Evolutionary conservation across 2,329 filamentous ascomycete species (phyloP), one percentile per base, ranked within the genome.

Genomic region (Stagonosporopsis rhizophila): DNA sequence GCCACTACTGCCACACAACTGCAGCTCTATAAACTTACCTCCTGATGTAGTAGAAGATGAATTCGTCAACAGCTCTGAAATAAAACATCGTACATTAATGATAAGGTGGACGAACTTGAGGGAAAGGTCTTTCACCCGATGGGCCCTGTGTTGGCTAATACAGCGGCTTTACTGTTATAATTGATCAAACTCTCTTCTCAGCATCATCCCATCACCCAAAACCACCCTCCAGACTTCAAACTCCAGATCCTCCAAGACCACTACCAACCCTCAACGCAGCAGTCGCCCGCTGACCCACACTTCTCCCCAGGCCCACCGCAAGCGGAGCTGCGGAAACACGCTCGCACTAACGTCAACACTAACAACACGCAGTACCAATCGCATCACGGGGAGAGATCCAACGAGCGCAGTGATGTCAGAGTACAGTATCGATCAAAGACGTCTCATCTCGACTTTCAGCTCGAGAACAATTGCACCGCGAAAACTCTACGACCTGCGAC

Each of bases 401-500:
- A 32, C 17, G 20, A 38, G n/a, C 27, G 19, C 28, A 38, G 44
- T 52, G 48, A 52, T 52, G 48, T 52, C 48, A 52, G 48, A 15
- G 7, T 51, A 3, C 17, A 25, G 15, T 27, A 5, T 30, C 14
- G 14, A 32, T 15, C 30, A 14, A 23, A 39, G 27, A 53, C 28
- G 47, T 28, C 46, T n/a, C 11, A 47, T 28, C 41, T 22, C 15
- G 17, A 19, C 12, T 22, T 22, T 7, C 14, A 12, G 6, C 28
- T 30, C 7, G 3, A 12, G 9, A 30, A 30, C 3, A 30, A 1
- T 5, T 4, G 28, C 12, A 30, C 2, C 28, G 9, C 28, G 9
- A 11, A 2, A 30, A 38, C 7, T 9, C 23, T 20, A 20, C 30
- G 6, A 15, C 14, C 30, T n/a, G 14, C 30, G 6, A 32, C 30